Evolutionary conservation across 139 green algal genomes (phyloP), one percentile per base, ranked within the genome.

Genomic region (Astrephomene gubernaculifera): DNA sequence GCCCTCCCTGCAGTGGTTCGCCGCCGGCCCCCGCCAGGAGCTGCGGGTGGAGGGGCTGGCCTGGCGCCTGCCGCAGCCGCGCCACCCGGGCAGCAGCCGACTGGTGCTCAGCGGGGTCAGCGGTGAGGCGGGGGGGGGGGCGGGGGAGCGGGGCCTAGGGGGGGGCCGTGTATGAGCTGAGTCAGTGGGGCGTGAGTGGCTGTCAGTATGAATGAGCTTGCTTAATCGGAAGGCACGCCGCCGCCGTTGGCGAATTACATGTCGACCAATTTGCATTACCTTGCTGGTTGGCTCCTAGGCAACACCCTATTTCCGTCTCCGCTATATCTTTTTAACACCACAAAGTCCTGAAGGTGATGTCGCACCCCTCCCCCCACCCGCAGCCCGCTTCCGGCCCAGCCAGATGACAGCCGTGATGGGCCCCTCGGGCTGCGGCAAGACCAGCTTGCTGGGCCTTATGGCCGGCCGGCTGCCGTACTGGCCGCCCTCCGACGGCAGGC

Each of bases 371-470:
- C 14, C 9, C 6, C 57, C 57, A 14, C 17, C 57, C 22, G 10
- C 44, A 83, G 76, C 39, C 31, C 8, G 19, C 31, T 83, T 83
- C 61, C 24, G 39, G 60, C 6, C 60, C 2, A 60, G 57, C 41
- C 76, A 72, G 29, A 64, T 90, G 71, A 80, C 80, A 8, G 89
- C 85, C 33, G 63, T 92, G 29, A 76, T 92, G 83, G 89, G 89
- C 4, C 89, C 86, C 39, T 85, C 61, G 33, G 89, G 89, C 64
- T 92, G 78, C 38, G 89, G 89, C 64, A 92, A 92, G 79, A 90
- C 83, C 64, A 90, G 82, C 27, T 81, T 92, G n/a, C 71, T 92
- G 19, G 81, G 86, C 27, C 81, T 90, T 21, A 10, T 83, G 76
- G 76, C 76, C 24, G 64, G 79, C 10, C 24, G 79, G 4, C 45